Conservation (phyloP, 306 rosid genomes). For the Senna siamea region DNA sequence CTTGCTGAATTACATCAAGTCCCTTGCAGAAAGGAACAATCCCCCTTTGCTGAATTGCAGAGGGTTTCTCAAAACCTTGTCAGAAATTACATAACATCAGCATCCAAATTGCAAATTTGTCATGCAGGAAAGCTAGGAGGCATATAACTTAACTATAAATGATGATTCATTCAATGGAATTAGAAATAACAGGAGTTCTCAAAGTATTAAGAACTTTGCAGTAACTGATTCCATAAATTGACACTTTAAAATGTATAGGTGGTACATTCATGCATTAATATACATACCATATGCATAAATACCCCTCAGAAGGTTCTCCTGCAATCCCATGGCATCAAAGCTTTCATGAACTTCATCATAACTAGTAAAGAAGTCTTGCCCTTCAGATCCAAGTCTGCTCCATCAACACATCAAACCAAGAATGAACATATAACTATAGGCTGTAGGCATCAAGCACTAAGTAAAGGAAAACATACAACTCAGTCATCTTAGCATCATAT, state of each 20-base stretch:
- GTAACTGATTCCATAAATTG: background rate
- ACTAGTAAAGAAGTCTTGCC: slow-evolving; percentile 63
- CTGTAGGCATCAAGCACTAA: background rate
- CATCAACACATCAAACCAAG: slow-evolving; percentile 36
- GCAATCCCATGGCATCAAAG: slow-evolving; percentile 72
- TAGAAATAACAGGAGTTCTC: background rate
- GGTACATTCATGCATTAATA: background rate
- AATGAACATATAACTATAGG: background rate
- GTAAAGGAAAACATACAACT: slow-evolving; percentile 47
- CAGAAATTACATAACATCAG: slow-evolving; percentile 23
- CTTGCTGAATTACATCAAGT: slow-evolving; percentile 73
- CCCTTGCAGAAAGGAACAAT: slow-evolving; percentile 76
- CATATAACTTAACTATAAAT: background rate
- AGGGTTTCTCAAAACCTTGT: slow-evolving; percentile 72
- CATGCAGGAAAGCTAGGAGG: background rate
- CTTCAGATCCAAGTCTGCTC: slow-evolving; percentile 56
- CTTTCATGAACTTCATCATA: slow-evolving; percentile 68
- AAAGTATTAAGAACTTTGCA: background rate
- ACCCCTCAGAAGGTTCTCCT: slow-evolving; percentile 71
- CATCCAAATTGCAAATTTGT: slow-evolving; percentile 3
- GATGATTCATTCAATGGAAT: background rate
- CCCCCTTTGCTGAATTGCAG: slow-evolving; percentile 80
- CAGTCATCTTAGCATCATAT: slow-evolving; percentile 64
- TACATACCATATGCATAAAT: slow-evolving; percentile 71
- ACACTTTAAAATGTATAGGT: background rate